Percentiles rank a stretch among this genome's conserved stretches.
Evolutionary conservation across 257 asterid species (phyloP).

Genomic region (Thymus mandschuricus): DNA sequence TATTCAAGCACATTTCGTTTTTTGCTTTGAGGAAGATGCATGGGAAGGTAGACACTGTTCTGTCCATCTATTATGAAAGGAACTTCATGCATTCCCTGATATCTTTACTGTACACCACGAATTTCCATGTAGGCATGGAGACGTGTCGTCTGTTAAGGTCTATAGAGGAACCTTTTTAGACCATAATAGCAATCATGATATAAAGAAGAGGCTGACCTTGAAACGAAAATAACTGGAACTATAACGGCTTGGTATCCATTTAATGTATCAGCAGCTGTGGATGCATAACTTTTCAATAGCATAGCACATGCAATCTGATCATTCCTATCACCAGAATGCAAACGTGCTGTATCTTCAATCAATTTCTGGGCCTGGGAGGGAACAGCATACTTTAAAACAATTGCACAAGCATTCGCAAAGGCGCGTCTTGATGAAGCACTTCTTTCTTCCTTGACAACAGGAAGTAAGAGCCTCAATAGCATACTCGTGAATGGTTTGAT

Average conservation of each 20-base stretch:
- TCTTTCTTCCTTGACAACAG: slow-evolving; percentile 87
- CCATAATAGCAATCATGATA: slow-evolving; percentile 20
- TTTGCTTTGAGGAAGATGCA: not conserved
- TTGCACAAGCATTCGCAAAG: slow-evolving; percentile 93
- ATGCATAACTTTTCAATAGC: slow-evolving; percentile 82
- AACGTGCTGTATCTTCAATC: slow-evolving; percentile 79
- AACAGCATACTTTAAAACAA: slow-evolving; percentile 76
- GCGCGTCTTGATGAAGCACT: slow-evolving; percentile 87
- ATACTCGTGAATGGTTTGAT: slow-evolving; percentile 80
- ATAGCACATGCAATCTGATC: slow-evolving; percentile 90
- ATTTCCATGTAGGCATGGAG: slow-evolving; percentile 13
- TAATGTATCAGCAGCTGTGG: slow-evolving; percentile 82
- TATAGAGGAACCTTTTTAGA: slow-evolving; percentile 2
- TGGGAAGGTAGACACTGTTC: not conserved
- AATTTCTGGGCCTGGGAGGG: slow-evolving; percentile 87
- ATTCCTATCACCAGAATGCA: slow-evolving; percentile 87
- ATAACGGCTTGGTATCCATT: slow-evolving; percentile 75
- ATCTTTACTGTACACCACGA: slow-evolving; percentile 2
- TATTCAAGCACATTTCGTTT: slow-evolving; percentile 17
- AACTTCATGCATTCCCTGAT: not conserved
- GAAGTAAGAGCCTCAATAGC: slow-evolving; percentile 85
- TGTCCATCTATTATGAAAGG: not conserved
- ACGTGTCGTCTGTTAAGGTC: slow-evolving; percentile 19
- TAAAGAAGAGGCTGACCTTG: slow-evolving; percentile 58
- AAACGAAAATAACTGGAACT: slow-evolving; percentile 87